A percentile compares a stretch with the other conserved stretches of the same genome.
Conservation (phyloP, 2,329 filamentous ascomycete genomes). For the Diaporthe helianthi region DNA sequence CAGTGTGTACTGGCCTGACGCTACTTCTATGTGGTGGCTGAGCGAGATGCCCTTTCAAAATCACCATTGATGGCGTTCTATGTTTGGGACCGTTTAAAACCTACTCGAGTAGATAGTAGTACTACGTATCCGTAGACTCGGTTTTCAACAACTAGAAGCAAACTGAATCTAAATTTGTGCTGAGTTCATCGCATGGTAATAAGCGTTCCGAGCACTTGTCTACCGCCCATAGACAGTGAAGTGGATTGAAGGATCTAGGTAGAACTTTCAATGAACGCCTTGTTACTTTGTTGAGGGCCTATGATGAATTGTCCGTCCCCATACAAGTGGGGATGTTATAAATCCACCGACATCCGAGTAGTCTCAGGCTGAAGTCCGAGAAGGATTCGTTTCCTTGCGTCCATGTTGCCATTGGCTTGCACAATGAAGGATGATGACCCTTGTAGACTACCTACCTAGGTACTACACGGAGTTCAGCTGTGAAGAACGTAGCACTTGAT, state of each 20-base stretch:
- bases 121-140: too few relatives aligned
- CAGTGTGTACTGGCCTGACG: not conserved
- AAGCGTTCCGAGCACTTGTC: not conserved
- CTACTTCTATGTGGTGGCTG: too few relatives aligned
- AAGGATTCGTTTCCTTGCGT: not conserved
- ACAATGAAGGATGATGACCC: not conserved
- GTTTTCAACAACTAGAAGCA: not conserved
- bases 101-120: too few relatives aligned
- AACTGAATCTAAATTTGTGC: not conserved
- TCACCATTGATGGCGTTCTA: too few relatives aligned
- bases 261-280: not conserved
- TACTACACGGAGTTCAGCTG: not conserved
- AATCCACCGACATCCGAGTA: conserved; percentile 7
- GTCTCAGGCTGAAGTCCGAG: not conserved
- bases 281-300: not conserved
- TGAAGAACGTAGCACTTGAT: not conserved
- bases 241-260: not conserved
- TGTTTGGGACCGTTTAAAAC: too few relatives aligned
- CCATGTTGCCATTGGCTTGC: not conserved
- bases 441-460: too few relatives aligned
- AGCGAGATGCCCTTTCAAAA: not conserved
- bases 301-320: not conserved
- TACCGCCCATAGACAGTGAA: not conserved
- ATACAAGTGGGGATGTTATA: not conserved
- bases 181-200: not conserved